Percentiles rank a stretch among this genome's conserved stretches.
Evolutionary conservation across 768 basidiomycete species (phyloP).

Genomic region (Mycena pura): DNA sequence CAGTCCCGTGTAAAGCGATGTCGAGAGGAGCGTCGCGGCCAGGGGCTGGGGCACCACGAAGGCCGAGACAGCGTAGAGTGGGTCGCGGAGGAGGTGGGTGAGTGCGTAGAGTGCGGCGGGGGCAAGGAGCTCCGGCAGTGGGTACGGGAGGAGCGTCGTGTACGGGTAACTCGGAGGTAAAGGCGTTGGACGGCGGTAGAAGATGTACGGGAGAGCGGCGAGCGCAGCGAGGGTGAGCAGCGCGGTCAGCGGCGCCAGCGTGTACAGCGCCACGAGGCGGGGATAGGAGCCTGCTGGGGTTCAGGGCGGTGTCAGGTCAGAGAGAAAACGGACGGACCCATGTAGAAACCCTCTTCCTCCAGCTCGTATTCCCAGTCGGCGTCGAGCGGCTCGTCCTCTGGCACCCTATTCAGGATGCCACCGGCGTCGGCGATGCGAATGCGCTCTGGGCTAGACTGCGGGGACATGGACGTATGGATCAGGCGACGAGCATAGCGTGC

Average conservation of each 20-base stretch:
- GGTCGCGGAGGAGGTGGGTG: conserved; percentile 58
- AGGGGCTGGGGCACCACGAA: conserved; percentile 36
- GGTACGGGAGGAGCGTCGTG: conserved; percentile 59
- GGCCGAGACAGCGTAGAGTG: conserved; percentile 48
- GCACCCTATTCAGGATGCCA: conserved; percentile 40
- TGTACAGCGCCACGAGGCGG: conserved; percentile 60
- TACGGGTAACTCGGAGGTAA: conserved; percentile 45
- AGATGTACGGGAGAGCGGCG: conserved; percentile 54
- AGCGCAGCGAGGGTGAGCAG: conserved; percentile 56
- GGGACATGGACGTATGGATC: too few species aligned
- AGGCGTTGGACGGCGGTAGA: conserved; percentile 49
- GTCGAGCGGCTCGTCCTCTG: conserved; percentile 41
- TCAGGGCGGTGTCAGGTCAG: too few species aligned
- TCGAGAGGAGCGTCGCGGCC: conserved; percentile 44
- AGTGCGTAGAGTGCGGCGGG: conserved; percentile 69
- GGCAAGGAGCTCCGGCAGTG: conserved; percentile 68
- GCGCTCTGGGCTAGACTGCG: conserved; percentile 41
- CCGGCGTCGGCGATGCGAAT: conserved; percentile 32
- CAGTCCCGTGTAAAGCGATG: conserved; percentile 54
- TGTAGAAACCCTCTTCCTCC: conserved; percentile 56
- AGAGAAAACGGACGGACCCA: conserved; percentile 42
- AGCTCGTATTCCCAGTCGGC: conserved; percentile 43
- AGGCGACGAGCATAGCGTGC: too few species aligned
- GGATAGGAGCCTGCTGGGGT: conserved; percentile 63
- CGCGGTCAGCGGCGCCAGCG: conserved; percentile 63